Percentiles rank a stretch among this genome's conserved stretches.
These are phyloP conservation scores for Gentiana macrophylla DNA, from an alignment of 257 asterid species.

Conservation along the genomic window DNA sequence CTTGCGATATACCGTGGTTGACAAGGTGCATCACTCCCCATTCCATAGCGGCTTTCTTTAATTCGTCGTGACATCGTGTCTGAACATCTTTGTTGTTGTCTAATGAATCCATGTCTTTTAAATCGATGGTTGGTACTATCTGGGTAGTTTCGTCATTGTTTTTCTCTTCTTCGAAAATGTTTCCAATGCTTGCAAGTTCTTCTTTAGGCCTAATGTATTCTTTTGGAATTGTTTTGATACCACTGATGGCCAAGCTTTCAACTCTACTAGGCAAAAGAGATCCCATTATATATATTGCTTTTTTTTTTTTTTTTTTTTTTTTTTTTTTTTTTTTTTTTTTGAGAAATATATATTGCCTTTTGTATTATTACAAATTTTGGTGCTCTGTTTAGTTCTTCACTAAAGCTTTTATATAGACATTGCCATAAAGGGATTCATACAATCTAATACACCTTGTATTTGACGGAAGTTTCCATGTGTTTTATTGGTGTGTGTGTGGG, in stretches of 20 bases:
- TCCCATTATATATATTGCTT: slow-evolving; percentile 8
- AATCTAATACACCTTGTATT: too few species aligned
- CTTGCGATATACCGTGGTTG: slow-evolving; percentile 62
- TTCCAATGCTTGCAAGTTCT: slow-evolving; percentile 48
- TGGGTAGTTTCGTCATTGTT: slow-evolving; percentile 39
- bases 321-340: too few species aligned
- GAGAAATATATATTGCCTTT: too few species aligned
- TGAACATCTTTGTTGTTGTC: slow-evolving; percentile 23
- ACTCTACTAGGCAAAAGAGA: slow-evolving; percentile 26
- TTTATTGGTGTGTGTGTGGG: too few species aligned
- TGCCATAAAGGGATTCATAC: too few species aligned
- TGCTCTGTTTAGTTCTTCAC: too few species aligned
- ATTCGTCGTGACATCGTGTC: slow-evolving; percentile 34
- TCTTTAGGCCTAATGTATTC: slow-evolving; percentile 67
- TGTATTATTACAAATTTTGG: too few species aligned
- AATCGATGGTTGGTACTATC: slow-evolving; percentile 39
- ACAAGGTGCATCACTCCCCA: slow-evolving; percentile 94
- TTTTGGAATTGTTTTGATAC: slow-evolving; percentile 51
- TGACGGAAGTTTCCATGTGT: too few species aligned
- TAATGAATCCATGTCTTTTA: slow-evolving; percentile 28
- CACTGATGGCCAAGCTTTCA: slow-evolving; percentile 53
- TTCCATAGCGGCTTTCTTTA: slow-evolving; percentile 62
- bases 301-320: not conserved
- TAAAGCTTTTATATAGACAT: too few species aligned
- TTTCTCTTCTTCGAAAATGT: slow-evolving; percentile 54